Evolutionary conservation across 148 eudicot genomes (phyloP).

Genomic region (Tetragonia tetragonoides): DNA sequence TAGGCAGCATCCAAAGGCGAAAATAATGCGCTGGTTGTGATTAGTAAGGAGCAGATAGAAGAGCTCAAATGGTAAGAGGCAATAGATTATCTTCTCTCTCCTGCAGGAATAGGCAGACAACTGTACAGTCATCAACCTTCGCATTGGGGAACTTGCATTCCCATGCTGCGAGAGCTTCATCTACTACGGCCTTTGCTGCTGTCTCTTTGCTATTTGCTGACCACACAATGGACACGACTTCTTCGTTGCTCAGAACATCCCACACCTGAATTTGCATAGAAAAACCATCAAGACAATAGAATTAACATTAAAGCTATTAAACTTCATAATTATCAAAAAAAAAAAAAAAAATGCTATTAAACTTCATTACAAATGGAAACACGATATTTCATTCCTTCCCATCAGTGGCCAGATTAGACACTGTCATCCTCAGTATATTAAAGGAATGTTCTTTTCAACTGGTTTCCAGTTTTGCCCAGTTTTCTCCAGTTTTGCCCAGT

Average conservation of each 20-base stretch:
- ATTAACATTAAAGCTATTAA: not conserved
- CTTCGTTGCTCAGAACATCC: slow-evolving; percentile 76
- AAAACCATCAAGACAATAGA: not conserved
- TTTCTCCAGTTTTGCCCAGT: no score
- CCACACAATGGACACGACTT: slow-evolving; percentile 47
- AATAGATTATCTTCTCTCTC: not conserved
- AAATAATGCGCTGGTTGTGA: not conserved
- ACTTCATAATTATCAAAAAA: no score
- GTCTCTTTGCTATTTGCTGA: slow-evolving; percentile 42
- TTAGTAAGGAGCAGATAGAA: no score
- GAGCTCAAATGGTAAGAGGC: not conserved
- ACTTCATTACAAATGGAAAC: not conserved
- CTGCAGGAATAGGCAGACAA: slow-evolving; percentile 61
- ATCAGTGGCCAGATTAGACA: no score
- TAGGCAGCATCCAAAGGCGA: not conserved
- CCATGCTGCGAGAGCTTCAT: slow-evolving; percentile 57
- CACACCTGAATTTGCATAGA: slow-evolving; percentile 46
- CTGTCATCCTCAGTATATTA: no score
- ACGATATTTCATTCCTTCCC: not conserved
- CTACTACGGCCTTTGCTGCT: slow-evolving; percentile 63
- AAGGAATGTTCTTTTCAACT: no score
- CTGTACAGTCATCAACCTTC: slow-evolving; percentile 70
- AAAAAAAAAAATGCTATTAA: no score
- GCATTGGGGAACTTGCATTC: slow-evolving; percentile 47
- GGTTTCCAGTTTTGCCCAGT: no score